These are phyloP conservation scores for Crepidotus variabilis DNA, from an alignment of 768 basidiomycete genomes.

Conservation along the genomic window DNA sequence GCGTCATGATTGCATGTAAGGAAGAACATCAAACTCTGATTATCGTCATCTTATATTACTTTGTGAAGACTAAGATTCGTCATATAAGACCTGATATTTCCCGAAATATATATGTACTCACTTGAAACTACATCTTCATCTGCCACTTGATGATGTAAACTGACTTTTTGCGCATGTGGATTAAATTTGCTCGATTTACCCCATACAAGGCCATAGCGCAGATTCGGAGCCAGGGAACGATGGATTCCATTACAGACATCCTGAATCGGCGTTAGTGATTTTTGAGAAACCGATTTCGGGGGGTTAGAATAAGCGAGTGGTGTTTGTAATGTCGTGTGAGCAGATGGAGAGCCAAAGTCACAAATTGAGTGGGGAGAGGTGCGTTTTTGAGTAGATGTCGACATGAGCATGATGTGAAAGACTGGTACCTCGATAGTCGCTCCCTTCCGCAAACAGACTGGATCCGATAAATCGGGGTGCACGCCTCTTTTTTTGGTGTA, in stretches of 20 bases:
- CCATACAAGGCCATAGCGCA: conserved; percentile 95
- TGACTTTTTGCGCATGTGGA: conserved; percentile 93
- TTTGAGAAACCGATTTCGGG: background rate
- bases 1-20: background rate
- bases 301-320: background rate
- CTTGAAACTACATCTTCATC: conserved; percentile 90
- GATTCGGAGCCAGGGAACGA: conserved; percentile 83
- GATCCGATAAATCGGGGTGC: conserved; percentile 88
- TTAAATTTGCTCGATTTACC: conserved; percentile 93
- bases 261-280: conserved; percentile 26
- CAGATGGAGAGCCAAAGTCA: background rate
- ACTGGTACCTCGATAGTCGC: conserved; percentile 80
- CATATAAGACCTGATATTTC: conserved; percentile 13
- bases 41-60: too few relatives aligned
- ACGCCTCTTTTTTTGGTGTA: conserved; percentile 98
- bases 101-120: conserved; percentile 39
- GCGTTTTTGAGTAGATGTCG: background rate
- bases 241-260: conserved; percentile 93
- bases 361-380: background rate
- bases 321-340: background rate
- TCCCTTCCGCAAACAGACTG: conserved; percentile 85
- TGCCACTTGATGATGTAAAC: conserved; percentile 75
- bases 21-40: background rate
- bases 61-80: conserved; percentile 25
- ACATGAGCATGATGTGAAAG: background rate